phyloP scores from a whole-genome alignment of 2,329 filamentous ascomycete genomes.

The Sarocladium kiliense region DNA sequence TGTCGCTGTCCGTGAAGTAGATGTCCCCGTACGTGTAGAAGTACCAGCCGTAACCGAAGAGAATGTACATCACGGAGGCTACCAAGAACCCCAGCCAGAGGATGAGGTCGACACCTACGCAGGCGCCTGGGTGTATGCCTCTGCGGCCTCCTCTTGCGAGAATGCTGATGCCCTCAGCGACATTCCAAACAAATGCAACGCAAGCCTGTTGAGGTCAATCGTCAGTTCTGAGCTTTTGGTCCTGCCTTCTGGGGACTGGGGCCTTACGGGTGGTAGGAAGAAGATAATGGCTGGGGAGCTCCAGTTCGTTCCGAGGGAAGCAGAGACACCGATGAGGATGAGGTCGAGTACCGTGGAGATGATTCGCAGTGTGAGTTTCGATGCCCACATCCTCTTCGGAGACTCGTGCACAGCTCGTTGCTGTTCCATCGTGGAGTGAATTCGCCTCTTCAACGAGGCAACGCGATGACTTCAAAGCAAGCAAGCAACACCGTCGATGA shows the following conservation, averaged over 20 bases:
- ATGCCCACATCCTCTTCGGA: slow-evolving; percentile 8
- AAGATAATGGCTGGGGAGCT: background rate
- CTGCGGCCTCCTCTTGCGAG: slow-evolving; percentile 10
- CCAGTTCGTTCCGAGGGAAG: background rate
- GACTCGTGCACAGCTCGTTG: background rate
- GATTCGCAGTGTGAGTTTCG: slow-evolving; percentile 8
- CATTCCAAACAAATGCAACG: slow-evolving; percentile 10
- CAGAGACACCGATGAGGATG: slow-evolving; percentile 10
- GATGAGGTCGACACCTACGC: slow-evolving; percentile 13
- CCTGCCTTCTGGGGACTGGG: too few relatives aligned
- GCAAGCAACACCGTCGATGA: background rate
- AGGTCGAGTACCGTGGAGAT: slow-evolving; percentile 10
- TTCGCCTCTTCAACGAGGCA: background rate
- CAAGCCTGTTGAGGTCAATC: slow-evolving; percentile 1
- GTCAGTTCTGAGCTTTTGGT: background rate
- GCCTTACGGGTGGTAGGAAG: slow-evolving; percentile 9
- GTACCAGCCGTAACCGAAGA: slow-evolving; percentile 8
- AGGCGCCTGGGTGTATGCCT: slow-evolving; percentile 13
- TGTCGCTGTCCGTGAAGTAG: background rate
- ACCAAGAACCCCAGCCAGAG: slow-evolving; percentile 12
- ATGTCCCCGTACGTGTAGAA: background rate
- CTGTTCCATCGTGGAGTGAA: background rate
- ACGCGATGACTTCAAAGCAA: background rate
- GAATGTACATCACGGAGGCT: background rate
- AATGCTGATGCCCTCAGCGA: slow-evolving; percentile 12